Conservation (phyloP, 1,139 yeast species). For the Scheffersomyces lignicola region DNA sequence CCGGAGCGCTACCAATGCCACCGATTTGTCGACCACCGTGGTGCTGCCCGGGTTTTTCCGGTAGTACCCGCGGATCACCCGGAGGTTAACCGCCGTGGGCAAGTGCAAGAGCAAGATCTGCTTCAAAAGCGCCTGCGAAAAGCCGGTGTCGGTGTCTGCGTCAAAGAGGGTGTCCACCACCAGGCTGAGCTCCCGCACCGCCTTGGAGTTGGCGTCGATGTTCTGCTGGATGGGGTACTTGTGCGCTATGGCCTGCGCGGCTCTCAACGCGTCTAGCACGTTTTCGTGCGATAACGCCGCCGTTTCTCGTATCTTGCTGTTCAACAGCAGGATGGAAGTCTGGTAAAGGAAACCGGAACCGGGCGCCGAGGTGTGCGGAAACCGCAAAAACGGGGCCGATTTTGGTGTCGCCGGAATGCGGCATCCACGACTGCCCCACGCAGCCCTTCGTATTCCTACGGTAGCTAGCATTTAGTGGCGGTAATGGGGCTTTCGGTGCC, state of each 20-base stretch:
- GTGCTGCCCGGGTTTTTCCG: constrained; percentile 28
- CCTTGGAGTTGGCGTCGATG: constrained; percentile 15
- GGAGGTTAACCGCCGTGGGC: constrained; percentile 29
- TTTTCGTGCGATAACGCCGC: constrained; percentile 7
- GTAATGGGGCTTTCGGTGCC: no score
- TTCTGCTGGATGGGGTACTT: constrained; percentile 14
- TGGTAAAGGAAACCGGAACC: constrained; percentile 15
- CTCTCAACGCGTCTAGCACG: constrained; percentile 18
- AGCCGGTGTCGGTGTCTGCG: constrained; percentile 14
- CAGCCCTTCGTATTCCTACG: no score
- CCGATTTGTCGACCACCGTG: constrained; percentile 35
- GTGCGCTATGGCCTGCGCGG: constrained; percentile 21
- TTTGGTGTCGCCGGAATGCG: no score
- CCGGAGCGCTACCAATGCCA: constrained; percentile 65
- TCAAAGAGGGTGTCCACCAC: constrained; percentile 20
- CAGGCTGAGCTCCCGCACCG: constrained; percentile 16
- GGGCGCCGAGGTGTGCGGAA: constrained; percentile 6
- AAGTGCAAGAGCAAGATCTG: constrained; percentile 34
- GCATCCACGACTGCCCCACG: no score
- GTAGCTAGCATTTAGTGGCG: no score
- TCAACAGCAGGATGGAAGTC: no score
- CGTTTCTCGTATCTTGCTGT: constrained; percentile 8
- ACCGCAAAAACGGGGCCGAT: constrained; percentile 5
- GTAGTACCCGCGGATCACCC: constrained; percentile 37
- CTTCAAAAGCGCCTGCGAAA: constrained; percentile 25